Evolutionary conservation across 371 early-diverging fungal species (phyloP).

Genomic region (Batkoa obscura): DNA sequence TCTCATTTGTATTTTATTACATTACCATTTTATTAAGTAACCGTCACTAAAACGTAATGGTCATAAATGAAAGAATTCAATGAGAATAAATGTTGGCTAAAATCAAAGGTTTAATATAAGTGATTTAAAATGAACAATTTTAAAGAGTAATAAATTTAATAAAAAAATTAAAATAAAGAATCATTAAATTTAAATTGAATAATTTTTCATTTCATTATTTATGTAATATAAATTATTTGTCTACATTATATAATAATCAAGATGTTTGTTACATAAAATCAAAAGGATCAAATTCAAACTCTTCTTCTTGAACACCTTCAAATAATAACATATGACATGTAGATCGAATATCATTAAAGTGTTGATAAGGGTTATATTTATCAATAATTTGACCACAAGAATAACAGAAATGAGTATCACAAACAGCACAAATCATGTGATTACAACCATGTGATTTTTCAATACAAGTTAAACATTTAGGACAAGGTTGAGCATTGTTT

Average conservation of each 20-base stretch:
- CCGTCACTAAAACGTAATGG: too few species aligned
- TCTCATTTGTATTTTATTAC: too few species aligned
- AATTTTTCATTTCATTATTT: too few species aligned
- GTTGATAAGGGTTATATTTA: constrained; percentile 6
- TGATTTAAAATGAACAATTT: too few species aligned
- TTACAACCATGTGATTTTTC: constrained; percentile 12
- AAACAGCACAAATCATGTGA: constrained; percentile 11
- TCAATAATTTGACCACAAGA: constrained; percentile 9
- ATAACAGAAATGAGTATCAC: constrained; percentile 11
- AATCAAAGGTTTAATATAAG: too few species aligned
- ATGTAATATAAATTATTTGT: too few species aligned
- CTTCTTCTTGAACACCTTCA: constrained; percentile 7
- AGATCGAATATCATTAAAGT: constrained; percentile 7
- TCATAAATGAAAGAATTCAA: too few species aligned
- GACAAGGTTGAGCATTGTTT: constrained; percentile 8
- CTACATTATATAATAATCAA: not conserved
- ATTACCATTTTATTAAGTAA: too few species aligned
- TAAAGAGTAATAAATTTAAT: too few species aligned
- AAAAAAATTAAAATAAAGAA: too few species aligned
- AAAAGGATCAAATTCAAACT: constrained; percentile 2
- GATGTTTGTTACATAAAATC: not conserved
- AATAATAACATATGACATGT: constrained; percentile 9
- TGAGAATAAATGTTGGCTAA: too few species aligned
- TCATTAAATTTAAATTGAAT: too few species aligned
- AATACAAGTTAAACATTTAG: constrained; percentile 8